Base-by-base conservation (phyloP, 257 asterid species). In the Scutellaria baicalensis region DNA sequence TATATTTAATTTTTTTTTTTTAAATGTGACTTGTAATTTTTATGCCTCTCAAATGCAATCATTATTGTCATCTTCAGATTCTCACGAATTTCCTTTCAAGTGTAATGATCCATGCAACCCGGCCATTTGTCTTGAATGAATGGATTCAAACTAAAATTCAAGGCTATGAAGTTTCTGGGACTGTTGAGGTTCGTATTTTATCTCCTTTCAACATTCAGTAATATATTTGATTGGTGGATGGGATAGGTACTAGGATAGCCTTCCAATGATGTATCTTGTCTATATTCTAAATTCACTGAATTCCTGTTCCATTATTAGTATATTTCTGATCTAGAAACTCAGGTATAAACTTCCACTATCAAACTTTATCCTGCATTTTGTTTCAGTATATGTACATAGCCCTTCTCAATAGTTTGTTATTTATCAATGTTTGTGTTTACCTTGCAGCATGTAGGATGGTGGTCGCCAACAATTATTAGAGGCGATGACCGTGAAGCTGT, bases 401-500 rank as follows among this genome's bases (percentile, higher is more conserved):
- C 23, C 51, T 62, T 70, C n/a, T 55, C 20, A 20, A 31, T 50
- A 9, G 13, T 40, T 68, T 43, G 6, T 18, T 47, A 13, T 65
- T 27, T 56, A 38, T 76, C 51, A 66, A 45, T 59, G 8, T 33
- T 81, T 58, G 16, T 60, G 74, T 70, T 66, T 57, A 70, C 21
- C 51, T 61, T 66, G 68, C 78, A 92, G 97, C 95, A 87, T 67
- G 95, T 89, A 76, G 97, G 97, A 43, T 92, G 97, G 97, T 92
- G 97, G 97, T 92, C 97, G 20, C 97, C 93, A 31, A 89, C 97
- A 58, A 81, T 92, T 77, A 72, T 92, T 64, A 84, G 97, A 84
- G 96, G 90, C n/a, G 97, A 92, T 61, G 92, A 92, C 76, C 96
- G 97, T 62, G 97, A 92, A 84, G 97, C 97, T 57, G 84, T 92